Evolutionary conservation across 441 rosid genomes (phyloP), one percentile per base, ranked within the genome.

Genomic region (Aquilaria agallochum): DNA sequence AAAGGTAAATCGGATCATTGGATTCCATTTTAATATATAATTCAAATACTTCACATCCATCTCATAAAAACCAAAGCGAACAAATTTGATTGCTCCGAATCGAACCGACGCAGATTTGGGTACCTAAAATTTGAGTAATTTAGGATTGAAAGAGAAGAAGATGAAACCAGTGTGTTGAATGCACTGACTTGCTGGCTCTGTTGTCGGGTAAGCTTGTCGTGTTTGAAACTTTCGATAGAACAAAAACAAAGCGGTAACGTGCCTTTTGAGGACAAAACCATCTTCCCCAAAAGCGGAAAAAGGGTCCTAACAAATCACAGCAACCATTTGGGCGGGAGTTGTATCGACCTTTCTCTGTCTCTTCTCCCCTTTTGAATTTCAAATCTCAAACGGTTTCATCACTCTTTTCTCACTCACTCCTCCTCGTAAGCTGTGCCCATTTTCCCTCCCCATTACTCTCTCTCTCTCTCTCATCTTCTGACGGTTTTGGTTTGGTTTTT

Each of bases 351-450:
- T 15, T 31, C 12, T 34, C 44, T 30, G 34, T 52, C 65, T 27
- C 30, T 30, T 31, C 10, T 56, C 55, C 31, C 5, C 55, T 63
- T 64, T 64, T 36, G 68, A 64, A 64, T 64, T 56, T 64, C 61
- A 64, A 64, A 56, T 34, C 13, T n/a, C 10, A 3, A 47, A 47
- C 60, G 20, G 45, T 31, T 31, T 14, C 46, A 31, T 53, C 31
- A 32, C 30, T 30, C 55, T 11, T 36, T 55, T 36, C 55, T 11
- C 20, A 44, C 31, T 45, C 20, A 14, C 27, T 57, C 50, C 11
- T 13, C 14, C 59, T 40, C 11, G 58, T 33, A 40, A 42, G 4
- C n/a, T 11, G 11, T 15, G 49, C 34, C 47, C 64, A 44, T 42
- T 34, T 34, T 5, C 40, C 33, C n/a, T 34, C 27, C 33, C 52